Percentiles rank a stretch among this genome's conserved stretches.
These are phyloP conservation scores for Passiflora organensis DNA, from an alignment of 345 rosid genomes.

Conservation along the genomic window DNA sequence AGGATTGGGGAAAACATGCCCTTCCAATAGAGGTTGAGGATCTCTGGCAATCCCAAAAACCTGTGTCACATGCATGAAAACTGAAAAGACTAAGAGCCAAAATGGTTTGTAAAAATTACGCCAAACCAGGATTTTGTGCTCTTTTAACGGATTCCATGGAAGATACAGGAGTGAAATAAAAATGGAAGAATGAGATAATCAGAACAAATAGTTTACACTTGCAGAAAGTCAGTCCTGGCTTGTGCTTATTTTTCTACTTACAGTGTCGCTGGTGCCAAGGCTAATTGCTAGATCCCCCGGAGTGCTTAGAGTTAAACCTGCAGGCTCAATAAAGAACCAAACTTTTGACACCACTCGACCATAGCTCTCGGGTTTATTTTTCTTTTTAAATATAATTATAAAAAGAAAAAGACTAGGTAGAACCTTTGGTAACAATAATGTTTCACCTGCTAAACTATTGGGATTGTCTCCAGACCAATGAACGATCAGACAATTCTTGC, in stretches of 20 bases:
- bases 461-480: slow-evolving; percentile 99
- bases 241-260: slow-evolving; percentile 26
- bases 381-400: slow-evolving; percentile 2
- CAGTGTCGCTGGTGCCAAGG: slow-evolving; percentile 93
- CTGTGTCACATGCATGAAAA: slow-evolving; percentile 33
- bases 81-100: not conserved
- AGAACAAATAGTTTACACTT: not conserved
- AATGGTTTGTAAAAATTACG: too few relatives aligned
- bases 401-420: not conserved
- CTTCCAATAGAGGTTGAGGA: slow-evolving; percentile 75
- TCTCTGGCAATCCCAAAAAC: slow-evolving; percentile 78
- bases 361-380: too few relatives aligned
- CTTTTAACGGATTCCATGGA: too few relatives aligned
- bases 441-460: slow-evolving; percentile 87
- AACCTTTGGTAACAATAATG: not conserved
- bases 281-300: slow-evolving; percentile 92
- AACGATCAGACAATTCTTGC: slow-evolving; percentile 59
- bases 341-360: too few relatives aligned
- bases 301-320: slow-evolving; percentile 77
- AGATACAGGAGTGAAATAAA: too few relatives aligned
- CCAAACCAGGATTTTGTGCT: not conserved
- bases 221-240: too few relatives aligned
- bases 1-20: slow-evolving; percentile 85
- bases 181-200: not conserved
- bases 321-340: too few relatives aligned